Conservation (phyloP, 2,329 filamentous ascomycete genomes). For the Sporothrix mexicana region DNA sequence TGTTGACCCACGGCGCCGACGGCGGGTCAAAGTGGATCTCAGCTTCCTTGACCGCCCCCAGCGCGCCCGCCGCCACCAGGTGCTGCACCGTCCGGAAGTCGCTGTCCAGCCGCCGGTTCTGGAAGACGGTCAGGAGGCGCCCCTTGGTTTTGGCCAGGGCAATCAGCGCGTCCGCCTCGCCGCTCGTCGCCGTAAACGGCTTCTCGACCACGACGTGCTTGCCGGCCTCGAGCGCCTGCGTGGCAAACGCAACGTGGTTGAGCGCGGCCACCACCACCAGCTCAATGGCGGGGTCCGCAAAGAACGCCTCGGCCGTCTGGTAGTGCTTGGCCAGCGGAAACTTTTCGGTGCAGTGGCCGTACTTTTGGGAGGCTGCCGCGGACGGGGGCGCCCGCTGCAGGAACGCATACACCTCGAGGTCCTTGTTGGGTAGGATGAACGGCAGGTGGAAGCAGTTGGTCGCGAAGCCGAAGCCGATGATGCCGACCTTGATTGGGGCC, state of each 20-base stretch:
- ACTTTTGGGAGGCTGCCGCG: slow-evolving; percentile 30
- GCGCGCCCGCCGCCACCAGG: slow-evolving; percentile 54
- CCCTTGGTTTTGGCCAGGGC: slow-evolving; percentile 53
- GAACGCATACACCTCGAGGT: slow-evolving; percentile 55
- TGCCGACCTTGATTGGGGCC: slow-evolving; percentile 51
- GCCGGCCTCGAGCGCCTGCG: slow-evolving; percentile 61
- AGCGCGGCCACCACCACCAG: slow-evolving; percentile 67
- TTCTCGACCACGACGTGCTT: slow-evolving; percentile 54
- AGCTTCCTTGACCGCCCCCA: slow-evolving; percentile 68
- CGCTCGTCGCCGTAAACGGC: slow-evolving; percentile 56
- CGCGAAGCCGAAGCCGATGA: slow-evolving; percentile 58
- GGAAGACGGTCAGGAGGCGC: slow-evolving; percentile 58
- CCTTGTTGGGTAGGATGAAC: slow-evolving; percentile 54
- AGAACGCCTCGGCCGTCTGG: slow-evolving; percentile 62
- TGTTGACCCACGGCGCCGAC: slow-evolving; percentile 47
- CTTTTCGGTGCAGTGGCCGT: slow-evolving; percentile 56
- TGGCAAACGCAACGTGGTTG: slow-evolving; percentile 61
- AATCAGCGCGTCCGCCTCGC: slow-evolving; percentile 62
- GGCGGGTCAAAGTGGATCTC: slow-evolving; percentile 69
- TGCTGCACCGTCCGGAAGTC: slow-evolving; percentile 67
- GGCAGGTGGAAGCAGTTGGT: slow-evolving; percentile 57
- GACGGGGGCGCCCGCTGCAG: slow-evolving; percentile 52
- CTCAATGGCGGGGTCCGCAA: slow-evolving; percentile 63
- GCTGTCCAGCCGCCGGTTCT: slow-evolving; percentile 60
- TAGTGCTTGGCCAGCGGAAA: slow-evolving; percentile 60